Conservation (phyloP, 495 filamentous ascomycete species). For the Xylaria longipes region DNA sequence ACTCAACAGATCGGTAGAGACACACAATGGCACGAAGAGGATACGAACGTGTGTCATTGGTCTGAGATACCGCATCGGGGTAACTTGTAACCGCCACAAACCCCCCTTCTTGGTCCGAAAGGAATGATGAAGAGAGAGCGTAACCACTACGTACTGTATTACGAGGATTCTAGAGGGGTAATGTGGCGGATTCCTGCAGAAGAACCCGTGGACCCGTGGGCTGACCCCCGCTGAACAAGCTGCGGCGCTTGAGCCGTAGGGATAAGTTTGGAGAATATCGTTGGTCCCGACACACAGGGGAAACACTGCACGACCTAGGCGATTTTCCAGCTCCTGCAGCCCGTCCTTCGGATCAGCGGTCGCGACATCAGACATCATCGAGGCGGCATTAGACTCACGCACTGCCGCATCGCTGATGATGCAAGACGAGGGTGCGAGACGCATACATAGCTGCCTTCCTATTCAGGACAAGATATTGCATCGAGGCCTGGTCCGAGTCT, state of each 20-base stretch:
- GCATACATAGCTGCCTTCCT: constrained; percentile 20
- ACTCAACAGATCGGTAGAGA: background rate
- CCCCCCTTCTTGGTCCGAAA: background rate
- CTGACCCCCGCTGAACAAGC: constrained; percentile 17
- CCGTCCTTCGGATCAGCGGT: constrained; percentile 15
- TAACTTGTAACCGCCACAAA: constrained; percentile 9
- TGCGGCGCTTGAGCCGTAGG: constrained; percentile 11
- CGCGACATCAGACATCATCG: constrained; percentile 9
- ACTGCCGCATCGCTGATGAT: constrained; percentile 13
- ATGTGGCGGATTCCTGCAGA: constrained; percentile 24
- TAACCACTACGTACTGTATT: too few species aligned
- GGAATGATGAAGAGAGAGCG: background rate
- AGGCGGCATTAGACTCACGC: constrained; percentile 18
- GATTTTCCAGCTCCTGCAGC: constrained; percentile 25
- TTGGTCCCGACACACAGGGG: constrained; percentile 13
- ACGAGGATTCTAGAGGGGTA: constrained; percentile 1
- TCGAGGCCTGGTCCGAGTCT: constrained; percentile 9
- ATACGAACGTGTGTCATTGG: constrained; percentile 5
- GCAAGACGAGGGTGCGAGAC: constrained; percentile 6
- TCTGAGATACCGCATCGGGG: background rate
- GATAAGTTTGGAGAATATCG: constrained; percentile 6
- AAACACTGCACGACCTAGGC: constrained; percentile 9
- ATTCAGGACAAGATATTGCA: constrained; percentile 24
- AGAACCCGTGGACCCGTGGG: constrained; percentile 3
- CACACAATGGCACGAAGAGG: background rate